Evolutionary conservation across 306 rosid genomes (phyloP), one percentile per base, ranked within the genome.

Genomic region (Pyrus pyrifolia): DNA sequence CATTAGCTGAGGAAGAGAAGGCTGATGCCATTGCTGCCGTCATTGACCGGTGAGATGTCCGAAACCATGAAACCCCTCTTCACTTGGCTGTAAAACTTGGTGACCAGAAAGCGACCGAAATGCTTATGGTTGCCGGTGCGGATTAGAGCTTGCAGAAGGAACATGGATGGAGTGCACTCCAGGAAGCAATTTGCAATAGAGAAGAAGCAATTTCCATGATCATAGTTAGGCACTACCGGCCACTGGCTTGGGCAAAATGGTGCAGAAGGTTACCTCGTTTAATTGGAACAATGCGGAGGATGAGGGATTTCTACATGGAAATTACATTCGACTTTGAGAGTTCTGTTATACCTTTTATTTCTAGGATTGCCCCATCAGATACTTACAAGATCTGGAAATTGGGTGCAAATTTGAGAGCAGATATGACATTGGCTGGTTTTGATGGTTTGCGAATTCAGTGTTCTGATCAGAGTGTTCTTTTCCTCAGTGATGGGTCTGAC

Each of bases 111-210:
- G 87, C 96, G 12, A 85, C 97, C 0, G 96, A 96, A 85, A 82
- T 87, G 93, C 97, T 96, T 72, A 96, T 96, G 99, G 81, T 87
- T 80, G 97, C 96, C 0, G 98, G 99, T 67, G 97, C 96, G 15
- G 99, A 96, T 86, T 96, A 98, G 99, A 96, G 99, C 85, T 84
- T 96, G 93, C 99, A 96, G 87, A 96, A 96, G 79, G 99, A 96
- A 70, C 95, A 81, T 30, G 99, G 99, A 1, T 96, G 99, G 99
- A 96, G 99, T 85, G 93, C 99, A 22, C 98, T 96, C 73, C 98
- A 96, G 87, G 99, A 96, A 84, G 99, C 99, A 22, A 92, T 96
- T 68, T 96, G 99, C 84, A 81, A 52, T 69, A 85, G 96, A 78
- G 93, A 96, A 82, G 99, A 96, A 83, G 81, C 81, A n/a, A 88